Percentiles rank a stretch among this genome's conserved stretches.
phyloP scores from a whole-genome alignment of 345 rosid species.

The Eucalyptus cloeziana region DNA sequence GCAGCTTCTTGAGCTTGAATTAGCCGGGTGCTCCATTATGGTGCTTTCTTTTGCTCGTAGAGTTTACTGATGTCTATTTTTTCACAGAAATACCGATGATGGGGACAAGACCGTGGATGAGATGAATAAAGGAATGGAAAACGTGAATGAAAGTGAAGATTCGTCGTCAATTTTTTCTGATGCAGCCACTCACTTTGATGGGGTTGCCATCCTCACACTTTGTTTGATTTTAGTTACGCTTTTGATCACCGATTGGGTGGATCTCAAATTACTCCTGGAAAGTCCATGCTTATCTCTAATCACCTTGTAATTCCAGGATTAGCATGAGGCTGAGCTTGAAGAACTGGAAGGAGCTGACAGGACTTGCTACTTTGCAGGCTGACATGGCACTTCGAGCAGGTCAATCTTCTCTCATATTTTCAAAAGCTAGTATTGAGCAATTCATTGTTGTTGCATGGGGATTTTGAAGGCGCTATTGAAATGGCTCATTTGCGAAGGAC shows the following conservation, averaged over 20 bases:
- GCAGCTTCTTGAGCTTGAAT: not conserved
- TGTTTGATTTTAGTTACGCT: not conserved
- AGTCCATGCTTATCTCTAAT: not conserved
- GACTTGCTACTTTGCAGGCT: slow-evolving; percentile 91
- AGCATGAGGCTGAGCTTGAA: slow-evolving; percentile 84
- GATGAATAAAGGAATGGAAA: not conserved
- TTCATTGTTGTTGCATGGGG: not conserved
- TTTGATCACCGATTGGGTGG: not conserved
- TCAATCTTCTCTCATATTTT: not conserved
- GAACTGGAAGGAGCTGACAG: slow-evolving; percentile 89
- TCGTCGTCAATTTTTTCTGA: slow-evolving; percentile 67
- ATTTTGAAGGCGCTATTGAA: no score
- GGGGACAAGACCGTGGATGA: slow-evolving; percentile 47
- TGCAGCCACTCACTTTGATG: slow-evolving; percentile 9
- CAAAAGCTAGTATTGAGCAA: not conserved
- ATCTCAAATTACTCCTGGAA: not conserved
- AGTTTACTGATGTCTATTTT: not conserved
- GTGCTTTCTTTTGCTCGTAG: not conserved
- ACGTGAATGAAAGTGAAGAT: slow-evolving; percentile 37
- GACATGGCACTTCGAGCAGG: slow-evolving; percentile 85
- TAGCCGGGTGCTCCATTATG: not conserved
- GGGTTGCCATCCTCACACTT: not conserved
- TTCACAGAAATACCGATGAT: slow-evolving; percentile 65
- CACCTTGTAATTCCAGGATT: slow-evolving; percentile 38
- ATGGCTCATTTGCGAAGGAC: no score